Percentiles rank a stretch among this genome's conserved stretches.
phyloP scores from a whole-genome alignment of 306 rosid species.

The Fragaria ananassa region DNA sequence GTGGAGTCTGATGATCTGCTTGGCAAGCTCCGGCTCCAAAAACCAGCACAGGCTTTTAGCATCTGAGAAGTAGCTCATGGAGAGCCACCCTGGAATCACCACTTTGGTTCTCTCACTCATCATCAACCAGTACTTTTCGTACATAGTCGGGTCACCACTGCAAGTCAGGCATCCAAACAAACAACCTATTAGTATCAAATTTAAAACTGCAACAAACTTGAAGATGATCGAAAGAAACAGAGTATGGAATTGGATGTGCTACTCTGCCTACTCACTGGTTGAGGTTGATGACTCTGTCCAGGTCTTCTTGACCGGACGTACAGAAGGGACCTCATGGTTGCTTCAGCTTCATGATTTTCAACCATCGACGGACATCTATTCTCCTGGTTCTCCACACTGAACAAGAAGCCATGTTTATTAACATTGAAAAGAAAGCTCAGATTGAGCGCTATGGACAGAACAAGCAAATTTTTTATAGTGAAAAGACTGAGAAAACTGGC shows the following conservation, averaged over 20 bases:
- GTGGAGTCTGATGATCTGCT: slow-evolving; percentile 65
- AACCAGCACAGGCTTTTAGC: slow-evolving; percentile 66
- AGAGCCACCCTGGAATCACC: slow-evolving; percentile 71
- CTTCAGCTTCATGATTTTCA: slow-evolving; percentile 4
- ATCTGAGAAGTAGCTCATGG: slow-evolving; percentile 74
- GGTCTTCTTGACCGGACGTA: slow-evolving; percentile 26
- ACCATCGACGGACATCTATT: slow-evolving; percentile 24
- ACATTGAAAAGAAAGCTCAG: slow-evolving; percentile 39
- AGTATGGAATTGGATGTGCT: not conserved
- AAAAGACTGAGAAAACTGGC: slow-evolving; percentile 23
- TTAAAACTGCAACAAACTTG: not conserved
- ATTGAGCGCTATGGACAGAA: slow-evolving; percentile 64
- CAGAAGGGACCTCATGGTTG: slow-evolving; percentile 28
- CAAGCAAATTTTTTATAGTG: slow-evolving; percentile 48
- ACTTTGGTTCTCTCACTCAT: slow-evolving; percentile 59
- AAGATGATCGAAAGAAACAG: not conserved
- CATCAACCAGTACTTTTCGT: slow-evolving; percentile 61
- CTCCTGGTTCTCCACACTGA: slow-evolving; percentile 2
- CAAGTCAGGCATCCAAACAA: not conserved
- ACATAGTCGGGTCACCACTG: slow-evolving; percentile 91
- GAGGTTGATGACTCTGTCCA: slow-evolving; percentile 51
- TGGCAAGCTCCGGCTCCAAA: slow-evolving; percentile 59
- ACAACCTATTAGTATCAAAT: not conserved
- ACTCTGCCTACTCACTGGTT: slow-evolving; percentile 93
- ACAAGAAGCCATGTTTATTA: slow-evolving; percentile 28